These are phyloP conservation scores for Penicillium paneum DNA, from an alignment of 2,329 filamentous ascomycete species.

Conservation along the genomic window DNA sequence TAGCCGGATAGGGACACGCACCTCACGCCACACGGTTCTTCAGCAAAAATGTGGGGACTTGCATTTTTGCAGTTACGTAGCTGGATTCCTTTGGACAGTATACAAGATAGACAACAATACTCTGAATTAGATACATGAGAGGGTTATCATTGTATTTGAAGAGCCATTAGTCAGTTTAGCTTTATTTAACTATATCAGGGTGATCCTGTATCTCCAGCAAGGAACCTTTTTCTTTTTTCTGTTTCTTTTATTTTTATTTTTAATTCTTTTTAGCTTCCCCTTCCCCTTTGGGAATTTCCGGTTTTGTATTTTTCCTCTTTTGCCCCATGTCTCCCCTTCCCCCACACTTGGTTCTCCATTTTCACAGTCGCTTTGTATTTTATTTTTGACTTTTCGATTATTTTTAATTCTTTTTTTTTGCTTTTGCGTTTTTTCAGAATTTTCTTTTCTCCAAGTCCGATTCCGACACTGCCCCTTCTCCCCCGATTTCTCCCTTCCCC, in stretches of 20 bases:
- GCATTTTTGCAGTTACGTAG: slow-evolving; percentile 13
- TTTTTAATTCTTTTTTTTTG: slow-evolving; percentile 24
- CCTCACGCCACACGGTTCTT: slow-evolving; percentile 26
- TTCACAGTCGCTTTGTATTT: slow-evolving; percentile 6
- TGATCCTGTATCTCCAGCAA: too few species aligned
- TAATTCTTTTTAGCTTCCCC: not conserved
- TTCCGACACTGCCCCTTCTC: slow-evolving; percentile 23
- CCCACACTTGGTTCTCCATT: slow-evolving; percentile 20
- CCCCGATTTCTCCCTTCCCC: slow-evolving; percentile 30
- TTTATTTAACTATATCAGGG: too few species aligned
- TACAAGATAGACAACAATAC: too few species aligned
- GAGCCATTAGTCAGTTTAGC: too few species aligned
- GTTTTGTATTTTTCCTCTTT: slow-evolving; percentile 18
- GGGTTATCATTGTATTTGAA: not conserved
- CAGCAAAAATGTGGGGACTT: slow-evolving; percentile 16
- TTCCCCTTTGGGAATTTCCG: slow-evolving; percentile 18
- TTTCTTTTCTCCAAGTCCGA: slow-evolving; percentile 18
- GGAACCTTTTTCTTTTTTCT: slow-evolving; percentile 1
- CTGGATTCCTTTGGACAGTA: not conserved
- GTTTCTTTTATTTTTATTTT: slow-evolving; percentile 8
- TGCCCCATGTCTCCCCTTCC: slow-evolving; percentile 25
- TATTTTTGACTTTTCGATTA: slow-evolving; percentile 21
- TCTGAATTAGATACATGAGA: not conserved
- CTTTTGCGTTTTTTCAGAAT: slow-evolving; percentile 16
- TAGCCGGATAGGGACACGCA: slow-evolving; percentile 26